A percentile compares a stretch with the other conserved stretches of the same genome.
Conservation (phyloP, 306 rosid species). For the Datisca glomerata region DNA sequence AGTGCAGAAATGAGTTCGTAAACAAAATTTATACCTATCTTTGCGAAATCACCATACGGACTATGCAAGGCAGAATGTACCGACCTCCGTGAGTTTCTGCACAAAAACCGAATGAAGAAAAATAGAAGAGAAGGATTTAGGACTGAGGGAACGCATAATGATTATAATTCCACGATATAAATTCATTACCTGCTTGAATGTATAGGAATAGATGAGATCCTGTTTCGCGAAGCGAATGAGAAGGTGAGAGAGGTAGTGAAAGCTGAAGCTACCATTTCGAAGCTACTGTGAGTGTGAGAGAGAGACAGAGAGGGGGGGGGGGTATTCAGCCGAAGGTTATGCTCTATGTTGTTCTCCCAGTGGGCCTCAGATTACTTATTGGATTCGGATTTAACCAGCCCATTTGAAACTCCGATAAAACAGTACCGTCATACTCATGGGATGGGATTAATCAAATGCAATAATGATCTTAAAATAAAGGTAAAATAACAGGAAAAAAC, state of each 20-base stretch:
- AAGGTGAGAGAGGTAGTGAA: conserved; percentile 46
- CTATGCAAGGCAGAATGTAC: conserved; percentile 36
- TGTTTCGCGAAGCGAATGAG: conserved; percentile 38
- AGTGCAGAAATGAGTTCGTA: neutral
- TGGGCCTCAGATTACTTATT: no score
- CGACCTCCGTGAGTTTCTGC: conserved; percentile 35
- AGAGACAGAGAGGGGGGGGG: neutral
- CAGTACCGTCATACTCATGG: no score
- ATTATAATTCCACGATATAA: neutral
- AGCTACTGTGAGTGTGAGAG: neutral
- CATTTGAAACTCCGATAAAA: no score
- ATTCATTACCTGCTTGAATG: conserved; percentile 29
- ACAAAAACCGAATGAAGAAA: neutral
- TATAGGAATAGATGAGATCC: conserved; percentile 20
- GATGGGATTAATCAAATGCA: no score
- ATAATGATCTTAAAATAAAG: no score
- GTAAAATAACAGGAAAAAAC: no score
- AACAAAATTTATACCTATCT: conserved; percentile 32
- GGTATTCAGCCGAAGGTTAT: no score
- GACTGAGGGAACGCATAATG: neutral
- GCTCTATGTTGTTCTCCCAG: no score
- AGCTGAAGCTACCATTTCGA: conserved; percentile 45
- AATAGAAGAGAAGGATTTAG: conserved; percentile 2
- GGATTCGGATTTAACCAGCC: no score
- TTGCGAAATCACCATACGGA: conserved; percentile 33